These are phyloP conservation scores for Tetramitus jugosus DNA, from an alignment of 208 protist species.

Conservation along the genomic window DNA sequence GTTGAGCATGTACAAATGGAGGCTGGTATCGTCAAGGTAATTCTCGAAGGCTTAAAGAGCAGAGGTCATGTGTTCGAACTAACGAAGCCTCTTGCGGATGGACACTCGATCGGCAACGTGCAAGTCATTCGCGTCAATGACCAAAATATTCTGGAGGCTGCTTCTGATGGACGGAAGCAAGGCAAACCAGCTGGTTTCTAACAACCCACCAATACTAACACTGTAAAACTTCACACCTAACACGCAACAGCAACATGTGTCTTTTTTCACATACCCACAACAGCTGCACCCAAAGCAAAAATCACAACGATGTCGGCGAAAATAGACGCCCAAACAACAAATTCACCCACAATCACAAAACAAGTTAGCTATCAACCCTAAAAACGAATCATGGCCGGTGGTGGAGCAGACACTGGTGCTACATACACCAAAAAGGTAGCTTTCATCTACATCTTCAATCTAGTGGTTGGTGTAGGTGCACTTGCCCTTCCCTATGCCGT, in stretches of 20 bases:
- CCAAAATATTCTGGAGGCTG: background rate
- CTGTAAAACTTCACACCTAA: no score
- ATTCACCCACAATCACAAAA: no score
- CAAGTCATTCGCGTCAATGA: background rate
- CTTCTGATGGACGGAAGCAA: slow-evolving; percentile 9
- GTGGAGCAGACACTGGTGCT: slow-evolving; percentile 19
- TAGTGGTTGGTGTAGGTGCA: slow-evolving; percentile 42
- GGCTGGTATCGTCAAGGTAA: background rate
- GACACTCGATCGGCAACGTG: background rate
- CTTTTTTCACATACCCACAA: no score
- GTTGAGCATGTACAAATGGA: background rate
- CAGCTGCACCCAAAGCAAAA: no score
- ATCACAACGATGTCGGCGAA: no score
- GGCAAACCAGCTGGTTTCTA: slow-evolving; percentile 1
- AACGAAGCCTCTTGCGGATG: background rate
- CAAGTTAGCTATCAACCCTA: no score
- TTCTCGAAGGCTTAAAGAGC: background rate
- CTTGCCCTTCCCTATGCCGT: slow-evolving; percentile 35
- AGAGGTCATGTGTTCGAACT: background rate
- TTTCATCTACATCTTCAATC: slow-evolving; percentile 45
- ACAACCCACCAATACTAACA: no score
- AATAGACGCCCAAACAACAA: no score
- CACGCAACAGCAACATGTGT: no score
- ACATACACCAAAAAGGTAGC: slow-evolving; percentile 38
- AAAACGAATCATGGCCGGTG: slow-evolving; percentile 35